phyloP scores from a whole-genome alignment of 345 rosid species.

The Salix purpurea region DNA sequence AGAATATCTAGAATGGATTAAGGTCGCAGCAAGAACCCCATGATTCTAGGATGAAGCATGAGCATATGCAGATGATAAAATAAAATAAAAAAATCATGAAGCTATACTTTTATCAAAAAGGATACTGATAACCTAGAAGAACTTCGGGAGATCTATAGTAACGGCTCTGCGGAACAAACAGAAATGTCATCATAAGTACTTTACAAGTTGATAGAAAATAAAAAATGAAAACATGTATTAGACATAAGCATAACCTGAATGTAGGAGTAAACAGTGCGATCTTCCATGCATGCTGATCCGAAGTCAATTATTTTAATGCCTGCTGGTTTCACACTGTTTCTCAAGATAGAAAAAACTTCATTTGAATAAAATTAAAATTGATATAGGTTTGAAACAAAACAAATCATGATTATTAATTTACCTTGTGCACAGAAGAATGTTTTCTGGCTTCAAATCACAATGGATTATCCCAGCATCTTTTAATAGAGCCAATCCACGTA shows the following conservation, averaged over 20 bases:
- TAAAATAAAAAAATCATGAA: conserved; percentile 1
- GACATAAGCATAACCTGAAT: conserved; percentile 64
- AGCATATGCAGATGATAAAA: neutral
- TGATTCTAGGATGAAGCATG: neutral
- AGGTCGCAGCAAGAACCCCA: conserved; percentile 21
- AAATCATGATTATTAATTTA: conserved; percentile 30
- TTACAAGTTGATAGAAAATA: conserved; percentile 9
- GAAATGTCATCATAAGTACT: conserved; percentile 11
- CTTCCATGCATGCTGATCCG: conserved; percentile 99
- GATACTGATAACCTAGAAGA: conserved; percentile 98
- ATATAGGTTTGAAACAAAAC: conserved; percentile 9
- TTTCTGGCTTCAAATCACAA: conserved; percentile 99
- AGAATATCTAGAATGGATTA: conserved; percentile 71
- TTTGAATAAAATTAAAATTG: conserved; percentile 4
- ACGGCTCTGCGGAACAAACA: conserved; percentile 79
- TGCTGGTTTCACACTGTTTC: conserved; percentile 81
- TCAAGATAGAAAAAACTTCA: conserved; percentile 19
- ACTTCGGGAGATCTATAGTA: conserved; percentile 99
- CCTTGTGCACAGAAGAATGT: conserved; percentile 94
- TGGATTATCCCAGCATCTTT: conserved; percentile 97
- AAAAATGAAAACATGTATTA: neutral
- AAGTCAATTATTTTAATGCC: conserved; percentile 97
- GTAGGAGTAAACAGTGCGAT: conserved; percentile 94
- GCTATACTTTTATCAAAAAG: conserved; percentile 27
- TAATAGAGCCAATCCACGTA: conserved; percentile 77